Conservation (phyloP, 2,329 filamentous ascomycete genomes). For the Venturia asperata region DNA sequence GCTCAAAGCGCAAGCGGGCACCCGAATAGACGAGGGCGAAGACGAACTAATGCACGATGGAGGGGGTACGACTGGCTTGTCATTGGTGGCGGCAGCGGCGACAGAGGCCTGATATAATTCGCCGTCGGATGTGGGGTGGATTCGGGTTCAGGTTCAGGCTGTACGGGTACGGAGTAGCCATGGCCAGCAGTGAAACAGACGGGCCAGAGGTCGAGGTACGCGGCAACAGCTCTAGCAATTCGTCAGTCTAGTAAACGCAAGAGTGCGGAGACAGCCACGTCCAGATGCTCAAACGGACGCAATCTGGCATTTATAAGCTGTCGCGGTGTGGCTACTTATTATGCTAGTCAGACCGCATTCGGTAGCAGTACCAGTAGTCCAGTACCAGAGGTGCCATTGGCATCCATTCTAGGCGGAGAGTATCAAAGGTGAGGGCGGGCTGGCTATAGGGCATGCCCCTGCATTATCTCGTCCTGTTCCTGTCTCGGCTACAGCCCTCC, state of each 20-base stretch:
- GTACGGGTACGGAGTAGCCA: no score
- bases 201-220: no score
- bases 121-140: neutral
- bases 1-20: constrained; percentile 1
- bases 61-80: neutral
- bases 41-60: neutral
- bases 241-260: neutral
- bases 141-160: neutral
- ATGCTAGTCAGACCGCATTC: neutral
- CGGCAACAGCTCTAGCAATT: neutral
- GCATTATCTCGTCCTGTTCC: neutral
- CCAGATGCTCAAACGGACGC: no score
- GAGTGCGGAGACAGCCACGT: no score
- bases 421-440: neutral
- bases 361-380: neutral
- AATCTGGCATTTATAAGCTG: no score
- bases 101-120: neutral
- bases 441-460: constrained; percentile 1
- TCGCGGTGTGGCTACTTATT: no score
- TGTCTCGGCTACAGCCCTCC: neutral
- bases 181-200: no score
- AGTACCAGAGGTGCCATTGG: no score
- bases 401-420: neutral
- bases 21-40: neutral
- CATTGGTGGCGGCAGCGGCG: neutral